Evolutionary conservation across 768 basidiomycete species (phyloP).

Genomic region (Lepiota subincarnata): DNA sequence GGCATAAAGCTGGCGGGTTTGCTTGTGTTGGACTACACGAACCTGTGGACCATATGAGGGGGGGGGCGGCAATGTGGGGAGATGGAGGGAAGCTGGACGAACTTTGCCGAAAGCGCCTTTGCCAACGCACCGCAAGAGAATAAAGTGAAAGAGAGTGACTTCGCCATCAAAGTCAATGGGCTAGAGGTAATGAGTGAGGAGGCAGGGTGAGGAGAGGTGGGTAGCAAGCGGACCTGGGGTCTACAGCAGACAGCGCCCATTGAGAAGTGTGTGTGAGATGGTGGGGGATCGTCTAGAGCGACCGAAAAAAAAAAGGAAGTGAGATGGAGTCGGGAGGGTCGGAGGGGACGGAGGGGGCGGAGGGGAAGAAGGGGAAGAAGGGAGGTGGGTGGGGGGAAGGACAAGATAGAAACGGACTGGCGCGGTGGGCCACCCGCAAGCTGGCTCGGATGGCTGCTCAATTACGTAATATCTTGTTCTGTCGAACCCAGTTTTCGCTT

Average conservation of each 20-base stretch:
- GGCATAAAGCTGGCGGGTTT: conserved; percentile 93
- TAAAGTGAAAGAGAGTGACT: conserved; percentile 95
- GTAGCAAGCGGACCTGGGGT: conserved; percentile 52
- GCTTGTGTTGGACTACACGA: conserved; percentile 98
- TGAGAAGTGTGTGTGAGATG: conserved; percentile 2
- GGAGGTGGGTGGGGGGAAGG: conserved; percentile 5
- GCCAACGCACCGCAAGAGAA: conserved; percentile 92
- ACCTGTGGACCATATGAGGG: conserved; percentile 51
- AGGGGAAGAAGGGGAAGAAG: conserved; percentile 1
- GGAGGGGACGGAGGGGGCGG: not conserved
- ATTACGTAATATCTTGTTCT: conserved; percentile 8
- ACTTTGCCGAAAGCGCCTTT: conserved; percentile 99
- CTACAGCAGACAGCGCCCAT: conserved; percentile 90
- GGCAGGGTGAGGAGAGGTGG: not conserved
- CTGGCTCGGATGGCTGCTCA: not conserved
- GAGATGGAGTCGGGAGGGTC: not conserved
- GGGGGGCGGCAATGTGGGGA: conserved; percentile 14
- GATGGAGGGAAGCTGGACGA: conserved; percentile 13
- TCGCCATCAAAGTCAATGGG: conserved; percentile 95
- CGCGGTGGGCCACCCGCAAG: not conserved
- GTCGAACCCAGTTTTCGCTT: not conserved
- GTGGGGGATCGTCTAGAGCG: not conserved
- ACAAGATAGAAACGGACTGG: conserved; percentile 5
- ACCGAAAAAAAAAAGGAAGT: not conserved
- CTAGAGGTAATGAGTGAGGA: conserved; percentile 34